Evolutionary conservation across 23 red algal species (phyloP), one percentile per base, ranked within the genome.

Genomic region (Gracilaria domingensis): DNA sequence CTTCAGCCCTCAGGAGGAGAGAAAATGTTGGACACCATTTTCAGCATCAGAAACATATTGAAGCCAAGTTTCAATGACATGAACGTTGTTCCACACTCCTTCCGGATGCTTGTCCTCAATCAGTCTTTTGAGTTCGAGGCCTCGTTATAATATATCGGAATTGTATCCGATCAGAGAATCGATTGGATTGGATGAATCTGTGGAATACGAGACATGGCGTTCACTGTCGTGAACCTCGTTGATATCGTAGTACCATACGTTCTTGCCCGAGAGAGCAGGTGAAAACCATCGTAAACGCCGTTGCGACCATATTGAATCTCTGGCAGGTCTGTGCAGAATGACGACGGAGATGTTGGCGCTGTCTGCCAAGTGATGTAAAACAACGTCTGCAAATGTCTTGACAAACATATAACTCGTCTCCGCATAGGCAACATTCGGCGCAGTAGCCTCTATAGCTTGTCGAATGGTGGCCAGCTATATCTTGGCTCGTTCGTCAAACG

Each of bases 341-440:
- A 95, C 79, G 20, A 95, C 28, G 49, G 93, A 82, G n/a, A 89
- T 88, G 14, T 88, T 88, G 29, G 93, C 93, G 25, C 36, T 76
- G 54, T 74, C 85, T 37, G 58, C 85, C n/a, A 95, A 40, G 13
- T 45, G 37, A n/a, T 82, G 48, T 30, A 95, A 83, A 42, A 95
- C 78, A 45, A 82, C 85, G 66, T 95, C 93, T 48, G 85, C 85
- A 69, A 88, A 95, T 2, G 93, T 95, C 77, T 88, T 88, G 42
- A 95, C 77, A 55, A 95, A 95, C 93, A 88, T 88, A 70, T 95
- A 85, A 83, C 40, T 66, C 54, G 93, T 95, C 65, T 95, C 93
- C 14, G 93, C 85, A 47, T 95, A 95, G 4, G 72, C 85, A 18
- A 89, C 86, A 29, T 39, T 47, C 33, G 75, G 85, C 29, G 66